Evolutionary conservation across 768 basidiomycete genomes (phyloP).

Genomic region (Amyloporia xantha): DNA sequence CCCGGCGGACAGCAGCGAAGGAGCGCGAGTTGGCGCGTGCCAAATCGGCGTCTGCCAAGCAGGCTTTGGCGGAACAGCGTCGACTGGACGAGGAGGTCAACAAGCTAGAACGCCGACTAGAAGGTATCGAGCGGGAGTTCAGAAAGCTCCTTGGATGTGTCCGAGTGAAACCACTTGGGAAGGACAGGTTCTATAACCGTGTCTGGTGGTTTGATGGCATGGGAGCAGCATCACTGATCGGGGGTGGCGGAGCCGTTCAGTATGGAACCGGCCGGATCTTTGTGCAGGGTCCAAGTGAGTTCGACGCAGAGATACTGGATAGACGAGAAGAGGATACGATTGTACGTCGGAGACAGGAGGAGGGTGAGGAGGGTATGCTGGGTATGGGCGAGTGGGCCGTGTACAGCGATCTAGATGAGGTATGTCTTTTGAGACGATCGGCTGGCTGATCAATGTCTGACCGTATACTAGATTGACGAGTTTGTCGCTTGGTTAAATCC

Average conservation of each 20-base stretch:
- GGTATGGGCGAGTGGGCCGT: conserved; percentile 84
- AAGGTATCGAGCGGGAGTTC: conserved; percentile 91
- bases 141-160: conserved; percentile 80
- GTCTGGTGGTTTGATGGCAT: conserved; percentile 99
- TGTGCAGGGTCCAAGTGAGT: conserved; percentile 84
- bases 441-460: conserved; percentile 2
- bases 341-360: conserved; percentile 64
- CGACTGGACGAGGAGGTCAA: conserved; percentile 85
- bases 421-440: conserved; percentile 31
- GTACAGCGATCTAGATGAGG: conserved; percentile 84
- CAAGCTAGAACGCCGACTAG: conserved; percentile 72
- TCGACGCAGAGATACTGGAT: conserved; percentile 67
- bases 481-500: conserved; percentile 87
- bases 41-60: conserved; percentile 75
- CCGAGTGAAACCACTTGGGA: conserved; percentile 82
- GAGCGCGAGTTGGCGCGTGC: conserved; percentile 74
- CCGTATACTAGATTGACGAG: conserved; percentile 58
- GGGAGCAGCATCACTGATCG: conserved; percentile 76
- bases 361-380: conserved; percentile 71
- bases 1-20: conserved; percentile 55
- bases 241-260: conserved; percentile 69
- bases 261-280: conserved; percentile 90
- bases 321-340: conserved; percentile 49
- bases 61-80: conserved; percentile 76
- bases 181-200: conserved; percentile 90